Percentiles rank a stretch among this genome's conserved stretches.
phyloP scores from a whole-genome alignment of 2,329 filamentous ascomycete genomes.

The Exophiala bonariae region DNA sequence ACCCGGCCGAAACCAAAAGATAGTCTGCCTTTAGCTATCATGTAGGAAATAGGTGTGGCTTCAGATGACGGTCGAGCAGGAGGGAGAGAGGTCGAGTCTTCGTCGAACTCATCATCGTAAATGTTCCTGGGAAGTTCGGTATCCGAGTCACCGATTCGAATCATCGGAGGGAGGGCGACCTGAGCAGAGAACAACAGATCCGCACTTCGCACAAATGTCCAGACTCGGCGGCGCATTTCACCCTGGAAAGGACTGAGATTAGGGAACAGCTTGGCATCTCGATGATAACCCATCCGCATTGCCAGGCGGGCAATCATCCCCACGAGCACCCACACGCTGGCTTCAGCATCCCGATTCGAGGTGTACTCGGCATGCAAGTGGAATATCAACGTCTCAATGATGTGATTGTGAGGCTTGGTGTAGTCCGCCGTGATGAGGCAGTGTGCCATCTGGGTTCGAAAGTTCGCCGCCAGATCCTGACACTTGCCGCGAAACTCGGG shows the following conservation, averaged over 20 bases:
- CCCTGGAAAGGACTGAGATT: constrained; percentile 62
- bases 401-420: constrained; percentile 59
- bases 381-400: constrained; percentile 63
- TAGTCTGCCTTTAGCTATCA: constrained; percentile 48
- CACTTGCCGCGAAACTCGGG: constrained; percentile 62
- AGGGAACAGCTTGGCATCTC: constrained; percentile 60
- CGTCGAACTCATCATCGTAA: constrained; percentile 65
- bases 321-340: constrained; percentile 60
- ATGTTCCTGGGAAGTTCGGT: constrained; percentile 63
- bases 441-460: constrained; percentile 60
- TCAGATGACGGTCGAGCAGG: constrained; percentile 58
- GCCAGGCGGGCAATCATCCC: constrained; percentile 62
- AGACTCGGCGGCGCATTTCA: constrained; percentile 55
- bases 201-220: constrained; percentile 55
- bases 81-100: constrained; percentile 56
- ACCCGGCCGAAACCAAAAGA: constrained; percentile 45
- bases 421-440: constrained; percentile 64
- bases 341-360: constrained; percentile 59
- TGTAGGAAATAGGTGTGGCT: constrained; percentile 56
- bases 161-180: constrained; percentile 66
- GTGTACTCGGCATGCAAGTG: constrained; percentile 63
- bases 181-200: constrained; percentile 68
- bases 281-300: constrained; percentile 67
- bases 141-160: constrained; percentile 64
- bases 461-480: constrained; percentile 45